Conservation (phyloP, 2,329 filamentous ascomycete species). For the Cordyceps sp. region DNA sequence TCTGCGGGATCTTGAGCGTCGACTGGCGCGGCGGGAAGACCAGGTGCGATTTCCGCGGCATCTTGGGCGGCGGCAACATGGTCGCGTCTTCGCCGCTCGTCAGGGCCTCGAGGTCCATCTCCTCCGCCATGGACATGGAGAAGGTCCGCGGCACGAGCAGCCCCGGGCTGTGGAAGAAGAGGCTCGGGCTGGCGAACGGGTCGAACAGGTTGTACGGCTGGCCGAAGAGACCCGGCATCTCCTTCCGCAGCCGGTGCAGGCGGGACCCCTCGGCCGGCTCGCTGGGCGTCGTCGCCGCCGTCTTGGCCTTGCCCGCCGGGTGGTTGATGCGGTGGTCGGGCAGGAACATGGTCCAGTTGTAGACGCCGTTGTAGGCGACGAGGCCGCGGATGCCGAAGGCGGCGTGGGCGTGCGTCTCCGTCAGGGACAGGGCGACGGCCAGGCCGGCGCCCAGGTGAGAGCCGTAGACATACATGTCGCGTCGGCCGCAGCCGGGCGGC, state of each 20-base stretch:
- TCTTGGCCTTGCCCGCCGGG: constrained; percentile 3
- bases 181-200: constrained; percentile 37
- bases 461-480: constrained; percentile 31
- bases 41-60: constrained; percentile 24
- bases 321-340: constrained; percentile 31
- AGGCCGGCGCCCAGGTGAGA: constrained; percentile 41
- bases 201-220: constrained; percentile 36
- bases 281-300: background rate
- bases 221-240: constrained; percentile 27
- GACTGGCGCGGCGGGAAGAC: constrained; percentile 30
- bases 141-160: constrained; percentile 29
- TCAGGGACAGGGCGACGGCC: constrained; percentile 39
- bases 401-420: constrained; percentile 28
- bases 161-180: constrained; percentile 40
- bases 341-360: constrained; percentile 46
- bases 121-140: constrained; percentile 13
- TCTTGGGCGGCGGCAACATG: constrained; percentile 5
- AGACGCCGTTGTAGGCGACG: constrained; percentile 41
- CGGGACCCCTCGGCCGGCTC: constrained; percentile 15
- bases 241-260: constrained; percentile 18
- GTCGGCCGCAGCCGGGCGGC: constrained; percentile 16
- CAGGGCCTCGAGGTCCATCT: constrained; percentile 9
- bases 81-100: constrained; percentile 4
- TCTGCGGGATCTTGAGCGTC: constrained; percentile 29
- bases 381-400: constrained; percentile 33